Percentiles rank a stretch among this genome's conserved stretches.
Conservation (phyloP, 345 rosid genomes). For the Theobroma cacao region DNA sequence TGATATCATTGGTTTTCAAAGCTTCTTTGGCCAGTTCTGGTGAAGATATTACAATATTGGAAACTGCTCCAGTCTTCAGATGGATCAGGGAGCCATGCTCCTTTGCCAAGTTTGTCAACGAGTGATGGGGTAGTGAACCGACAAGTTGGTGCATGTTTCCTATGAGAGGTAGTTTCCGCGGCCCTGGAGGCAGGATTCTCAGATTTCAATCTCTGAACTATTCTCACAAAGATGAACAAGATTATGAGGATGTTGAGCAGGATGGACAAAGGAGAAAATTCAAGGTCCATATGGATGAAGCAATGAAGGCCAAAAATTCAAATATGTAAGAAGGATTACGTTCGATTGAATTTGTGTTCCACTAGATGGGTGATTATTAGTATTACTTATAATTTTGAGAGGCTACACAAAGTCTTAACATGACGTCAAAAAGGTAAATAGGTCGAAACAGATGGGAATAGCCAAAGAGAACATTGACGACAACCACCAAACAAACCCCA, state of each 20-base stretch:
- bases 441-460: neutral
- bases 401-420: too few relatives aligned
- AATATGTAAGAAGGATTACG: neutral
- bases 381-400: neutral
- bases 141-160: slow-evolving; percentile 24
- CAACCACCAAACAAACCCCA: neutral
- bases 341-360: neutral
- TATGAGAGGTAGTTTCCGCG: slow-evolving; percentile 27
- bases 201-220: neutral
- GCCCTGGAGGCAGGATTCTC: slow-evolving; percentile 29
- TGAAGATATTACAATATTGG: slow-evolving; percentile 10
- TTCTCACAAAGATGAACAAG: slow-evolving; percentile 11
- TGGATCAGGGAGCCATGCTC: slow-evolving; percentile 2
- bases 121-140: neutral
- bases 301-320: neutral
- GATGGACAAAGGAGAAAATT: neutral
- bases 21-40: slow-evolving; percentile 9
- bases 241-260: slow-evolving; percentile 10
- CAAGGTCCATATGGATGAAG: slow-evolving; percentile 11
- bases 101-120: neutral
- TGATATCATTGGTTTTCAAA: slow-evolving; percentile 1
- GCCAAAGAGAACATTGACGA: neutral
- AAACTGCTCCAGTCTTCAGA: neutral
- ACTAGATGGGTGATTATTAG: neutral
- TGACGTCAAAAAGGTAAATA: too few relatives aligned